Evolutionary conservation across 2,329 filamentous ascomycete species (phyloP).

Genomic region (Hymenoscyphus fructigenus): DNA sequence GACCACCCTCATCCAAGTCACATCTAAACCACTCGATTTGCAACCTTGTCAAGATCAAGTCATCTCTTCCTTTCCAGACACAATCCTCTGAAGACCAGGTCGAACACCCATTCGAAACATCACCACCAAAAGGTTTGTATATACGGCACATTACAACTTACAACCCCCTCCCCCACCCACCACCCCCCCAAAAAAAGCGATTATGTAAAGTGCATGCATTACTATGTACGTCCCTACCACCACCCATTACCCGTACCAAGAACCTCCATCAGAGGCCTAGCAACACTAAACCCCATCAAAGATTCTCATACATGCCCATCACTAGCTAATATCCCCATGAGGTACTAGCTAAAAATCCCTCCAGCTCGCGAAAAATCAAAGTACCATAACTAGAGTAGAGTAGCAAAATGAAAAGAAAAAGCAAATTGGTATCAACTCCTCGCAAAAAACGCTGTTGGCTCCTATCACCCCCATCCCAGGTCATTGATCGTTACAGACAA

Average conservation of each 20-base stretch:
- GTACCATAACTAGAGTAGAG: not conserved
- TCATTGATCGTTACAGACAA: not conserved
- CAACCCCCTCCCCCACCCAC: no score
- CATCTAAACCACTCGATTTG: no score
- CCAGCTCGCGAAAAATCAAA: not conserved
- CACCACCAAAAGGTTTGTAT: no score
- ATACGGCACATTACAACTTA: no score
- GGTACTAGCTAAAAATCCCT: not conserved
- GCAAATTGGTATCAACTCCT: not conserved
- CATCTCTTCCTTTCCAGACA: no score
- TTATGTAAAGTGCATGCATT: not conserved
- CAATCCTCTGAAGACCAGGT: no score
- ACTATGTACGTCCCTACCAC: not conserved
- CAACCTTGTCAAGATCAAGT: no score
- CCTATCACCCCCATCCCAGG: not conserved
- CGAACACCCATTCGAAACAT: no score
- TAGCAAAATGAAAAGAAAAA: not conserved
- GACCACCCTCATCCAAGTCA: no score
- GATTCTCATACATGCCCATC: not conserved
- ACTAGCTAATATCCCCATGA: no score
- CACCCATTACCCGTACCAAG: not conserved
- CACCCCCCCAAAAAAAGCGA: no score
- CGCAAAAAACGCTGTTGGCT: not conserved
- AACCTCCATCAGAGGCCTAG: not conserved
- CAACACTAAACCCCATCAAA: not conserved